Evolutionary conservation across 1,139 yeast species (phyloP).

Genomic region (Suhomyces wounanorum): DNA sequence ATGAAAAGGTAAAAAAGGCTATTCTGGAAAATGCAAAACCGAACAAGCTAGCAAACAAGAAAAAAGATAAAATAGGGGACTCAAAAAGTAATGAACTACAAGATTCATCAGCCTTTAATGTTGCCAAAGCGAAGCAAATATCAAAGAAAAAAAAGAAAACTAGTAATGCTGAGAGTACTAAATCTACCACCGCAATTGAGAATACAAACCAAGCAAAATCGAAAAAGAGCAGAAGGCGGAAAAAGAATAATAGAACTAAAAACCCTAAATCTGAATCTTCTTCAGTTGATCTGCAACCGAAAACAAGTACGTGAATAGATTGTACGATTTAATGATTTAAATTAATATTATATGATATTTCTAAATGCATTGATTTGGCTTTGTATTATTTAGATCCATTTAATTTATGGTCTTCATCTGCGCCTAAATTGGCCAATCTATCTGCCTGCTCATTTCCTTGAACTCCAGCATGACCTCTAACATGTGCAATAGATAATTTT

Average conservation of each 20-base stretch:
- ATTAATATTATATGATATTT: neutral
- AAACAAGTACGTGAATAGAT: neutral
- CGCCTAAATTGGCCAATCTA: constrained; percentile 67
- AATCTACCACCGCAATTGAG: neutral
- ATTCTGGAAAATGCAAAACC: neutral
- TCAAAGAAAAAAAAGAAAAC: neutral
- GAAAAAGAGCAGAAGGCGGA: neutral
- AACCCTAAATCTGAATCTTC: neutral
- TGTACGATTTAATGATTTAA: neutral
- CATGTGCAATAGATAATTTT: constrained; percentile 53
- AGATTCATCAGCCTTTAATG: neutral
- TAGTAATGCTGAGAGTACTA: neutral
- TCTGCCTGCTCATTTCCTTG: constrained; percentile 82
- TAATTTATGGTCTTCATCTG: constrained; percentile 26
- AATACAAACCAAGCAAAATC: neutral
- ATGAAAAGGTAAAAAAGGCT: neutral
- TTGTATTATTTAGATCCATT: neutral
- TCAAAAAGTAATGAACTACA: neutral
- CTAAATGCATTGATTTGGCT: neutral
- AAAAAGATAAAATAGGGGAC: neutral
- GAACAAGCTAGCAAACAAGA: neutral
- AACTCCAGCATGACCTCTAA: constrained; percentile 69
- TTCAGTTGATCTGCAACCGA: neutral
- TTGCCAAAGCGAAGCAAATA: neutral
- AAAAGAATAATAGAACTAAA: neutral